Base-by-base conservation (phyloP, 1,284 basidiomycete genomes). In the Phellopilus nigrolimitatus region DNA sequence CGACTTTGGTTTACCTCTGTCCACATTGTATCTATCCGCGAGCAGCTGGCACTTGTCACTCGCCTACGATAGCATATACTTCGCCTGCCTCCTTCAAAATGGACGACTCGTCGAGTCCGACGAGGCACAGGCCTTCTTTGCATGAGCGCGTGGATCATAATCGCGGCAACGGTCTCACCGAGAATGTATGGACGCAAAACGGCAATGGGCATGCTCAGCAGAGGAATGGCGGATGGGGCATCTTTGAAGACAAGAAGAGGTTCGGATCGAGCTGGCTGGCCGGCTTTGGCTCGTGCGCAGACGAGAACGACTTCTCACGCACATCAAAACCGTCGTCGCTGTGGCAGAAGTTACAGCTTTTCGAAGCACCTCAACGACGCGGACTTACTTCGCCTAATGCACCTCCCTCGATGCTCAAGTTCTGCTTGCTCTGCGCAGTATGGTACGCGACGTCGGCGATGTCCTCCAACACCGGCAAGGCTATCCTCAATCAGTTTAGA, bases 401-500 rank as follows among this genome's bases (percentile, higher is more conserved):
- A 22, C 47, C 58, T 8, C 41, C 47, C 7, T 59, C 62, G 12
- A 63, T 58, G 34, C 36, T 63, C 13, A 60, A 58, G 9, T 68
- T 70, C 59, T 56, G 69, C 43, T 65, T 85, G 53, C 72, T 91
- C 39, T 91, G 91, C 64, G 67, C 71, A 17, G 71, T 92, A 27
- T 92, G 91, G 91, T 92, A 91, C 67, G 75, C 79, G 13, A 82
- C 85, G 4, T 94, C 91, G 2, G 91, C 92, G 13, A 70, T 95
- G 51, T 92, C 89, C 22, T 90, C 89, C 47, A 94, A 94, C 68
- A 90, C 94, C 15, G 84, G 91, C 57, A 91, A 99, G 69, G 75
- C 86, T 47, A 88, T 97, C 70, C 75, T 97, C 64, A 83, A 78
- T 63, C 80, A 90, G 58, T 92, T 95, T 70, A 76, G 88, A 57